Evolutionary conservation across 208 protist genomes (phyloP), one percentile per base, ranked within the genome.

Genomic region (Trypanosoma lewisi): DNA sequence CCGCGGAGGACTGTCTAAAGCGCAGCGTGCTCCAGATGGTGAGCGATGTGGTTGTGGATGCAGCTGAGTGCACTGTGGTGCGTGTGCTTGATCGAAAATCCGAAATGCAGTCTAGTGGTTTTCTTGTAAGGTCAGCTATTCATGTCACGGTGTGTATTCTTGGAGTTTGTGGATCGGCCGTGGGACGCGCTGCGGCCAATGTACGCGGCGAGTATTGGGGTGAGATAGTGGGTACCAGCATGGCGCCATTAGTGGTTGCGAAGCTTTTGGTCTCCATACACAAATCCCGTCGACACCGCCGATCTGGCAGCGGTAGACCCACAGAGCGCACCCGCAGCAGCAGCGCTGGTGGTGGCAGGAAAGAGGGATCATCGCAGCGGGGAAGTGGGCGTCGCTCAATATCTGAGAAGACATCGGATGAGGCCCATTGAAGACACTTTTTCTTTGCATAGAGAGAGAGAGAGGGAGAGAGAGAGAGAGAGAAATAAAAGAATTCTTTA

Each of bases 191-290:
- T 0, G 63, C 76, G 2, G 73, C 50, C 4, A 82, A 80, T 0
- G 75, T 80, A 42, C 60, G 78, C 37, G 83, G 87, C 11, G 83
- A 89, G 75, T 94, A 90, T 68, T 94, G 82, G 78, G 87, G 87
- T 17, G 76, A 81, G 60, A 67, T 85, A n/a, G 62, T 64, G 1
- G 87, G 82, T 16, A 47, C 74, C 23, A 6, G 70, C 16, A 28
- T 58, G n/a, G 80, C 78, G 0, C 72, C 85, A 3, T 12, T 73
- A 0, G 56, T 69, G 16, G 60, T 66, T 2, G 63, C 67, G 45
- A 70, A 69, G 53, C 11, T 81, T 36, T 19, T 54, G 53, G 25
- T n/a, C 2, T 28, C 47, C 16, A 33, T 75, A 8, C 34, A n/a
- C 9, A 30, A 12, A 21, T 16, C 16, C 17, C 23, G 41, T n/a